Evolutionary conservation across 2,329 filamentous ascomycete genomes (phyloP).

Genomic region (Nemania serpens): DNA sequence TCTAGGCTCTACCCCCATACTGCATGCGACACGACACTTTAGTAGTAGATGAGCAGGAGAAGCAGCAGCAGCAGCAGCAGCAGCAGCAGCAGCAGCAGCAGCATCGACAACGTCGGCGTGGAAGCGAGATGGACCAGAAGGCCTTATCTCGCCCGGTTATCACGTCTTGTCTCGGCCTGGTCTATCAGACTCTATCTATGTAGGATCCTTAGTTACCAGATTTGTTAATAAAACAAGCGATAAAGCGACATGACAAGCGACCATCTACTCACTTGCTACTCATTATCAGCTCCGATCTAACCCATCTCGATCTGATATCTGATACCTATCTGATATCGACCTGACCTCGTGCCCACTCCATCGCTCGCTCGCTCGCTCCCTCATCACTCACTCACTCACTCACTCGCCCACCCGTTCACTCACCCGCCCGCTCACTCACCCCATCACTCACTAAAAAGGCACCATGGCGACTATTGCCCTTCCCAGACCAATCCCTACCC

Average conservation of each 20-base stretch:
- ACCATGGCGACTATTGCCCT: slow-evolving; percentile 62
- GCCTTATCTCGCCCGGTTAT: not conserved
- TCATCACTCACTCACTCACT: no score
- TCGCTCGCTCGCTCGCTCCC: no score
- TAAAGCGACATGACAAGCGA: not conserved
- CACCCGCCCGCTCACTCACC: not conserved
- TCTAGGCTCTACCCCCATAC: slow-evolving; percentile 4
- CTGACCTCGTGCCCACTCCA: slow-evolving; percentile 5
- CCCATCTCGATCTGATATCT: not conserved
- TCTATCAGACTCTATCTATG: no score
- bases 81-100: no score
- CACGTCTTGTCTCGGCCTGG: not conserved
- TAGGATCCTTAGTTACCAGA: not conserved
- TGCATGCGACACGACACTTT: not conserved
- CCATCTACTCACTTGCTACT: not conserved
- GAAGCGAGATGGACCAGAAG: slow-evolving; percentile 7
- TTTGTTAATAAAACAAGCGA: slow-evolving; percentile 18
- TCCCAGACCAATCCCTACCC: slow-evolving; percentile 52
- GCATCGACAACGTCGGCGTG: not conserved
- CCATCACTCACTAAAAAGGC: slow-evolving; percentile 29
- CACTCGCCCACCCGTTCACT: no score
- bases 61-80: no score
- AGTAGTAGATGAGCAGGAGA: not conserved
- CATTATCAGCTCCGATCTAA: not conserved
- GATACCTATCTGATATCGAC: not conserved